Percentiles rank a stretch among this genome's conserved stretches.
Evolutionary conservation across 2,329 filamentous ascomycete species (phyloP).

Genomic region (Neonectria coccinea): DNA sequence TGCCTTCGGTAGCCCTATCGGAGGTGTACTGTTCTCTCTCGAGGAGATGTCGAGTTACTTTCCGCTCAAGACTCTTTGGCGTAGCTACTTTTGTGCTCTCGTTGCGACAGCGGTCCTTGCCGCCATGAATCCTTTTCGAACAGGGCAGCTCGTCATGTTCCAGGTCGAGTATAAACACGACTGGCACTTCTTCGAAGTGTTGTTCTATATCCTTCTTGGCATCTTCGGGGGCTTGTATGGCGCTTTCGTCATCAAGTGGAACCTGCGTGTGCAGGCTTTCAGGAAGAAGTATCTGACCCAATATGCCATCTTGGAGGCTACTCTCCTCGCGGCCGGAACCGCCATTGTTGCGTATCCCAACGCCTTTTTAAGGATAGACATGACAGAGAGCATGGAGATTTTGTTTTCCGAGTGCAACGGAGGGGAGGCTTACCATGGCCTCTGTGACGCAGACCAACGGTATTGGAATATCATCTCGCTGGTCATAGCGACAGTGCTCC

Average conservation of each 20-base stretch:
- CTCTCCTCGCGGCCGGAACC: slow-evolving; percentile 83
- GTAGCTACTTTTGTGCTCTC: slow-evolving; percentile 96
- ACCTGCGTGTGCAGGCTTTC: slow-evolving; percentile 89
- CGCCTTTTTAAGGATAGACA: slow-evolving; percentile 93
- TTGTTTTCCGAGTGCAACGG: slow-evolving; percentile 94
- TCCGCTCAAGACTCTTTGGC: slow-evolving; percentile 96
- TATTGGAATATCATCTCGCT: slow-evolving; percentile 84
- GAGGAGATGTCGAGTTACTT: slow-evolving; percentile 99
- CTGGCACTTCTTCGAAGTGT: slow-evolving; percentile 97
- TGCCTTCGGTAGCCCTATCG: slow-evolving; percentile 96
- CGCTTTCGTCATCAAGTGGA: slow-evolving; percentile 98
- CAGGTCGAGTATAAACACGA: slow-evolving; percentile 94
- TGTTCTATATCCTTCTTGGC: slow-evolving; percentile 93
- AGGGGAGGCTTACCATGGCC: slow-evolving; percentile 85
- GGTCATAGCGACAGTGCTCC: slow-evolving; percentile 80
- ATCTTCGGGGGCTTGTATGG: slow-evolving; percentile 95
- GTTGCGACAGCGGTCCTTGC: slow-evolving; percentile 93
- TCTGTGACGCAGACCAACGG: slow-evolving; percentile 84
- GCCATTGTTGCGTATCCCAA: slow-evolving; percentile 97
- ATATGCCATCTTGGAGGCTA: slow-evolving; percentile 89
- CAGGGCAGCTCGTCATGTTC: slow-evolving; percentile 99
- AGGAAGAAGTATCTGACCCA: slow-evolving; percentile 90
- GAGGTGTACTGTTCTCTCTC: slow-evolving; percentile 93
- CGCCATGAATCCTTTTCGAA: slow-evolving; percentile 97
- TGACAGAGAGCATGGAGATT: slow-evolving; percentile 99